Conservation (phyloP, 2,329 filamentous ascomycete genomes). For the Fusarium camptoceras region DNA sequence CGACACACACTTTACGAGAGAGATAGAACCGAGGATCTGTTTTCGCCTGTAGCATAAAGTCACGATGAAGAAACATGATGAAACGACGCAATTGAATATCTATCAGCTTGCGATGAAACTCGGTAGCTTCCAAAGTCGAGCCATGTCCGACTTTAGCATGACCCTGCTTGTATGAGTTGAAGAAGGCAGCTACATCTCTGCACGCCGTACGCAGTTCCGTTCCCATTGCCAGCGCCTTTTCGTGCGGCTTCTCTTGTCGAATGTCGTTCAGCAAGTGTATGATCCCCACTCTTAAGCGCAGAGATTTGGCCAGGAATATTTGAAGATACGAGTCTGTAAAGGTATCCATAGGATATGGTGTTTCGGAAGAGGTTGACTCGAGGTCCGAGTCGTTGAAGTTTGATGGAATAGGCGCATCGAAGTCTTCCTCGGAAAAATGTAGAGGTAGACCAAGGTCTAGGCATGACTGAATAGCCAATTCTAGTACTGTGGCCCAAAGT, state of each 20-base stretch:
- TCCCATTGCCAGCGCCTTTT: conserved; percentile 35
- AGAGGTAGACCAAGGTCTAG: conserved; percentile 43
- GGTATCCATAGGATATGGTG: conserved; percentile 5
- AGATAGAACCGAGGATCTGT: conserved; percentile 43
- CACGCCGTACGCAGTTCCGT: conserved; percentile 39
- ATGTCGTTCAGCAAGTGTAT: conserved; percentile 43
- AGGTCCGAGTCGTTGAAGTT: conserved; percentile 43
- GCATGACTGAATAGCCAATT: conserved; percentile 40
- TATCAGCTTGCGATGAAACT: conserved; percentile 43
- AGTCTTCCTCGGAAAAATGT: conserved; percentile 32
- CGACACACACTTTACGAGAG: conserved; percentile 43
- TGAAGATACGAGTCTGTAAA: conserved; percentile 44
- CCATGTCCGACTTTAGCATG: background rate
- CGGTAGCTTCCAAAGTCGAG: conserved; percentile 25
- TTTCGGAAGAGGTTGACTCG: conserved; percentile 14
- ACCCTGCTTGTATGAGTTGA: conserved; percentile 18
- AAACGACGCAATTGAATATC: conserved; percentile 45
- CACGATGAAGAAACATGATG: conserved; percentile 45
- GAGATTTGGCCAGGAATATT: conserved; percentile 37
- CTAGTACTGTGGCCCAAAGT: conserved; percentile 44
- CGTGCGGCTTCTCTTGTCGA: conserved; percentile 34
- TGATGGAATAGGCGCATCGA: conserved; percentile 35
- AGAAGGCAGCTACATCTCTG: conserved; percentile 42
- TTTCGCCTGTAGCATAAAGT: conserved; percentile 45
- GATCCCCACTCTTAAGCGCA: conserved; percentile 37